Conservation (phyloP, 164 flowering plant genomes). For the Annona squamosa region DNA sequence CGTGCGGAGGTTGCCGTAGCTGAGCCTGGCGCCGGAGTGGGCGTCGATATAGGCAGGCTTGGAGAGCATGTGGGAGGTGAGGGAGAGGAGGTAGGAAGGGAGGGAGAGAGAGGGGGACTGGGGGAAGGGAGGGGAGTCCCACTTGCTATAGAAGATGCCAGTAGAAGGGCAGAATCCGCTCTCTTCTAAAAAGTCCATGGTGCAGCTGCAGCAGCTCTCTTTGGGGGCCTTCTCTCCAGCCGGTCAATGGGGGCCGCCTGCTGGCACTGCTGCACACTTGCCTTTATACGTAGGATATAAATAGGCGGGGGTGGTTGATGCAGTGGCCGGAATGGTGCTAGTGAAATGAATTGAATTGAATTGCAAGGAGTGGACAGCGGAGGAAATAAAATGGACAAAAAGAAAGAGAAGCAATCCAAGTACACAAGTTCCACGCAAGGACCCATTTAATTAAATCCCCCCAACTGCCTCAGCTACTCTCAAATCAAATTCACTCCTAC, state of each 20-base stretch:
- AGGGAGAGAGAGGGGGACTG: constrained; percentile 14
- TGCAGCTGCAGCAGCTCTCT: background rate
- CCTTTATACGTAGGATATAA: background rate
- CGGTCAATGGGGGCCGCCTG: background rate
- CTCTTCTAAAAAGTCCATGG: constrained; percentile 9
- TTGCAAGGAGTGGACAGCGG: background rate
- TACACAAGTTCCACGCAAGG: too few relatives aligned
- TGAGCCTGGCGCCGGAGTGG: constrained; percentile 13
- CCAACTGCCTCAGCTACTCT: too few relatives aligned
- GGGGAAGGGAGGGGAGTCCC: constrained; percentile 20
- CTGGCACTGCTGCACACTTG: background rate
- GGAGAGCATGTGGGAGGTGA: background rate
- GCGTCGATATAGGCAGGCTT: constrained; percentile 27
- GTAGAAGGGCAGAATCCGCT: constrained; percentile 23
- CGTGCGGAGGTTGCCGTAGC: constrained; percentile 16
- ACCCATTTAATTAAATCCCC: too few relatives aligned
- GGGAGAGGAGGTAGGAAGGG: constrained; percentile 22
- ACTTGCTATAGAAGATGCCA: constrained; percentile 25
- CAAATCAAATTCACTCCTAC: too few relatives aligned
- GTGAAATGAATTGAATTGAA: background rate
- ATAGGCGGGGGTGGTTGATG: background rate
- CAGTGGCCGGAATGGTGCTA: background rate
- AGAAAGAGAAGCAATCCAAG: too few relatives aligned
- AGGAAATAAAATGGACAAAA: too few relatives aligned
- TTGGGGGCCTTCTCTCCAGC: background rate